A percentile compares a stretch with the other conserved stretches of the same genome.
Conservation (phyloP, 495 filamentous ascomycete species). For the Lasiosphaeria hispida region DNA sequence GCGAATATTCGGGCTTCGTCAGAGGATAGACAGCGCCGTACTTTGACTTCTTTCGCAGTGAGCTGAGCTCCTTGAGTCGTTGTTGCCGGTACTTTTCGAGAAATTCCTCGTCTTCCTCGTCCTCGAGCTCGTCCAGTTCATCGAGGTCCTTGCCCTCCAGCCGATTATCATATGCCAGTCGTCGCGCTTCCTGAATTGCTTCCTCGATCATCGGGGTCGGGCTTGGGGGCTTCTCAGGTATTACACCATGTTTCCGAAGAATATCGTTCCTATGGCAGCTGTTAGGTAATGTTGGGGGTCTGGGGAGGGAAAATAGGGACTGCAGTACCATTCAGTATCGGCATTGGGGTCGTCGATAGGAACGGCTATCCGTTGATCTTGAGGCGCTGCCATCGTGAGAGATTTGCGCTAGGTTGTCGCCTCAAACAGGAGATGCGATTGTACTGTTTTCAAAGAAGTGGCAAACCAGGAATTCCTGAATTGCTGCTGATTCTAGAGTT, state of each 20-base stretch:
- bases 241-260: conserved; percentile 90
- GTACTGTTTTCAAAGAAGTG: neutral
- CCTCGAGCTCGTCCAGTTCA: conserved; percentile 89
- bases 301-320: neutral
- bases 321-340: conserved; percentile 89
- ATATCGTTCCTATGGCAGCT: conserved; percentile 83
- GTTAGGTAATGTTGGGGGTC: conserved; percentile 4
- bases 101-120: conserved; percentile 87
- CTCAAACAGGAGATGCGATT: neutral
- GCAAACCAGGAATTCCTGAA: neutral
- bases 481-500: neutral
- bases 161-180: conserved; percentile 81
- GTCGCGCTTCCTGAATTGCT: conserved; percentile 78
- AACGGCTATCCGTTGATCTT: conserved; percentile 65
- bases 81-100: conserved; percentile 82
- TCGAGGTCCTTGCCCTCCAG: conserved; percentile 91
- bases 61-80: conserved; percentile 75
- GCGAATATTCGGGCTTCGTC: conserved; percentile 87
- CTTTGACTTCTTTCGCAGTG: conserved; percentile 67
- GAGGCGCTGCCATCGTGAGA: conserved; percentile 66
- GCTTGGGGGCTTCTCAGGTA: conserved; percentile 92
- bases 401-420: neutral
- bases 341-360: conserved; percentile 93
- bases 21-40: conserved; percentile 90
- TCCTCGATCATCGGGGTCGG: conserved; percentile 94